Base-by-base conservation (phyloP, 2,329 filamentous ascomycete species). In the Chaetothyriales sp. region DNA sequence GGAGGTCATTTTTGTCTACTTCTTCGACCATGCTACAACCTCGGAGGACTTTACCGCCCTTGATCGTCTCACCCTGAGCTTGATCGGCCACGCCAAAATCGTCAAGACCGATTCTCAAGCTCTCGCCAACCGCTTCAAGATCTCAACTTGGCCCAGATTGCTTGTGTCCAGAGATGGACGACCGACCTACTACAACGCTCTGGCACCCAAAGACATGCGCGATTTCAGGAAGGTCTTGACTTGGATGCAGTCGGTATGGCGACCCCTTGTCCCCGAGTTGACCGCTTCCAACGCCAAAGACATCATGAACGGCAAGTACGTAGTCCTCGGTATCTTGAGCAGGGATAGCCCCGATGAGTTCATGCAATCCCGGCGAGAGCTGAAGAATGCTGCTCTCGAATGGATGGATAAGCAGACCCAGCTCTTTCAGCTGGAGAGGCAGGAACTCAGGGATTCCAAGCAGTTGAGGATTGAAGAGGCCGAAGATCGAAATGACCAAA, bases 361-460 rank as follows among this genome's bases (percentile, higher is more conserved):
- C 66, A 72, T 80, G 48, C 76, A 77, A 52, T 85, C 86, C 22
- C 85, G 86, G 66, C 82, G 85, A 33, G 94, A 98, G 70, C 82
- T 98, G 70, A 97, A 97, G 77, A 90, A 85, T 59, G 92, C 92
- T 1, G 92, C 92, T 7, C 78, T 89, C 55, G 92, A 97, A 67
- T 98, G 92, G 89, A 95, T 97, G 79, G 90, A 97, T 67, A 92
- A 94, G 71, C 87, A 95, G 69, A 85, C 87, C 18, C 83, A 90
- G 60, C 77, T 88, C 43, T 95, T 95, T 75, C 87, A 95, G 66
- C 80, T 94, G 15, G 90, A 97, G 69, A 78, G 90, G 52, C 88
- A 95, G 71, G 92, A 95, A 67, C 76, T 95, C 47, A 83, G 92
- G 49, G 89, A 97, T 67, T 83, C 89, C 4, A 98, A 98, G 73